phyloP scores from a whole-genome alignment of 2,329 filamentous ascomycete species.

The Proliferodiscus dingleyae region DNA sequence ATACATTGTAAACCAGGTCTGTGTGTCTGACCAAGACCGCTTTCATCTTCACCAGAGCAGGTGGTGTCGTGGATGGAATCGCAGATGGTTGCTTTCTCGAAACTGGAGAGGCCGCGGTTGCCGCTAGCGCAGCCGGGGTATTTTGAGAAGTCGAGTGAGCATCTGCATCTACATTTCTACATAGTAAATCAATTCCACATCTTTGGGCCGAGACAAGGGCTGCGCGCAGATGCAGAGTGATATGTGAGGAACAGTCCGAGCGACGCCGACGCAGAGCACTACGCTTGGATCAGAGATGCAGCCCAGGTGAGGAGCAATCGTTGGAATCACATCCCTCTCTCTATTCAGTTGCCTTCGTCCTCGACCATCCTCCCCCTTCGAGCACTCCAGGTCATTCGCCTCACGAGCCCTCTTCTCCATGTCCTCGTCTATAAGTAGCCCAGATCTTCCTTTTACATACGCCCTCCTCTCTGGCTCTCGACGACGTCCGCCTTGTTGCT shows the following conservation, averaged over 20 bases:
- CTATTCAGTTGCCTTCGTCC: slow-evolving; percentile 11
- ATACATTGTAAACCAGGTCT: no score
- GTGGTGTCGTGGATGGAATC: background rate
- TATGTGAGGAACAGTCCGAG: slow-evolving; percentile 20
- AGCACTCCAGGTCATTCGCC: slow-evolving; percentile 15
- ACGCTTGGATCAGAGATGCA: slow-evolving; percentile 18
- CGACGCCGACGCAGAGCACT: slow-evolving; percentile 15
- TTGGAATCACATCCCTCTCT: slow-evolving; percentile 15
- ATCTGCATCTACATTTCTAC: slow-evolving; percentile 19
- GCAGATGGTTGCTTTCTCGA: background rate
- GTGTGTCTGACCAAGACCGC: background rate
- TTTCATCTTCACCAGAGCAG: background rate
- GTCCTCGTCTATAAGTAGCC: slow-evolving; percentile 20
- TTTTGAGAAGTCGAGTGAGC: slow-evolving; percentile 2
- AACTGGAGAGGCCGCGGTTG: background rate
- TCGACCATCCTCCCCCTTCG: slow-evolving; percentile 12
- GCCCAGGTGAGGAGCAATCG: slow-evolving; percentile 18
- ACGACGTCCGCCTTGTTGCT: slow-evolving; percentile 5
- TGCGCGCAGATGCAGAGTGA: slow-evolving; percentile 22
- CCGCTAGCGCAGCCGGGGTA: background rate
- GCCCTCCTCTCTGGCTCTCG: slow-evolving; percentile 3
- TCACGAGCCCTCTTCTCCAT: slow-evolving; percentile 22
- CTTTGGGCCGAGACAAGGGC: slow-evolving; percentile 20
- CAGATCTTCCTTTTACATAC: slow-evolving; percentile 6
- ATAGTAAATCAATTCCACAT: slow-evolving; percentile 27